A percentile compares a stretch with the other conserved stretches of the same genome.
Evolutionary conservation across 148 eudicot species (phyloP).

Genomic region (Chenopodium berlandieri): DNA sequence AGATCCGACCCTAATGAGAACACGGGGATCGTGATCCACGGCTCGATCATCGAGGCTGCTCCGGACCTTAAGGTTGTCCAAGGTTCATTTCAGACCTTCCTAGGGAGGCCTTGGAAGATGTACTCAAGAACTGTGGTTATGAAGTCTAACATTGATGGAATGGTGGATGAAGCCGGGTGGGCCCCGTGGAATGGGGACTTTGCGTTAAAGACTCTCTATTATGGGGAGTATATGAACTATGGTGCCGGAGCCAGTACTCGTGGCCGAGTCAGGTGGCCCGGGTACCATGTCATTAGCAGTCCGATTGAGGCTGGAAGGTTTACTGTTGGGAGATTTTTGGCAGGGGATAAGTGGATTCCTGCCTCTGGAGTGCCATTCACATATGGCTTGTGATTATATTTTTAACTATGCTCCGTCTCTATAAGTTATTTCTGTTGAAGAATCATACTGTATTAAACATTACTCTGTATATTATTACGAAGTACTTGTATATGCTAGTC

Average conservation of each 20-base stretch:
- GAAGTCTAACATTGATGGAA: constrained; percentile 36
- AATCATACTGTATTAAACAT: no score
- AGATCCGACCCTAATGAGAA: constrained; percentile 32
- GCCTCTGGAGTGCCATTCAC: constrained; percentile 52
- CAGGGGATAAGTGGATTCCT: constrained; percentile 52
- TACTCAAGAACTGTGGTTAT: constrained; percentile 57
- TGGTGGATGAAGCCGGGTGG: constrained; percentile 57
- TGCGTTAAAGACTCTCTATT: constrained; percentile 42
- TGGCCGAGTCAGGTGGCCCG: constrained; percentile 56
- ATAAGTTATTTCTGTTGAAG: no score
- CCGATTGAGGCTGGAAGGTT: constrained; percentile 39
- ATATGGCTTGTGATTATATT: constrained; percentile 41
- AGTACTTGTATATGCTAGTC: no score
- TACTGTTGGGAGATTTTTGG: constrained; percentile 45
- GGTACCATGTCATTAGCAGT: constrained; percentile 40
- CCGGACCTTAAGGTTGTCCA: constrained; percentile 34
- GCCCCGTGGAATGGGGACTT: constrained; percentile 47
- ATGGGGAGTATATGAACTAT: constrained; percentile 57
- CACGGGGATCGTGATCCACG: constrained; percentile 48
- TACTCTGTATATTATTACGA: no score
- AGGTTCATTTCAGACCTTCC: constrained; percentile 28
- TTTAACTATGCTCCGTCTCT: not conserved
- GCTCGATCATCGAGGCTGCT: constrained; percentile 40
- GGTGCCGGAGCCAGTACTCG: constrained; percentile 49
- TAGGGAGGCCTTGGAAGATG: constrained; percentile 63